Base-by-base conservation (phyloP, 805 yeast genomes). In the Sugiyamaella chiloensis region DNA sequence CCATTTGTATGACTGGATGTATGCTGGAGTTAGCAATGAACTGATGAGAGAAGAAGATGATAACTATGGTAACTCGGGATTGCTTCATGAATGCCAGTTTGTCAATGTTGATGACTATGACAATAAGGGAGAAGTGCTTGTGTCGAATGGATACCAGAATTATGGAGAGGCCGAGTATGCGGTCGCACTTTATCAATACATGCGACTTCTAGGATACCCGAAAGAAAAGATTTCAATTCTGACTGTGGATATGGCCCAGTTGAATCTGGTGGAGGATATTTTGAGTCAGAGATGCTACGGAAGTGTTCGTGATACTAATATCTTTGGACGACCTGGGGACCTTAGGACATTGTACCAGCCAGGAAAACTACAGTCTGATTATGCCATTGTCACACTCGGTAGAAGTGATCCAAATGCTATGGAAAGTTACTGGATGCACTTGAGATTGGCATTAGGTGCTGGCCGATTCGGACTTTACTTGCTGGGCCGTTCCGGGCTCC, bases 121-220 rank as follows among this genome's bases (percentile, higher is more conserved):
- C 16, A 67, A 63, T 8, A 43, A 50, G 5, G 64, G 64, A 5
- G 34, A 39, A 16, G 11, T 24, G 29, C 24, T 16, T 21, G 20
- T n/a, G 5, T n/a, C 12, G 27, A 9, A 37, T 5, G 17, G n/a
- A 20, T n/a, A 27, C 60, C 74, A 69, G 32, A 74, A 74, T 48
- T 44, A 70, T n/a, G 67, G 63, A 7, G 79, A 79, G 52, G 82
- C 81, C 0, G 78, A 75, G 51, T 73, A 63, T 47, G 65, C 72
- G 14, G 75, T 75, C 12, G 60, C 65, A 0, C 50, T 78, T 5
- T 78, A 64, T 54, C 71, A 69, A 60, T 78, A 75, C 48, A 62
- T 80, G 72, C 55, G 74, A 4, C 50, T 69, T 2, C 44, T 70
- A 17, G 79, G 77, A 0, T 78, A 76, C 49, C 67, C 75, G 0